phyloP scores from a whole-genome alignment of 176 grass and related monocot genomes.

The Bothriochloa decipiens region DNA sequence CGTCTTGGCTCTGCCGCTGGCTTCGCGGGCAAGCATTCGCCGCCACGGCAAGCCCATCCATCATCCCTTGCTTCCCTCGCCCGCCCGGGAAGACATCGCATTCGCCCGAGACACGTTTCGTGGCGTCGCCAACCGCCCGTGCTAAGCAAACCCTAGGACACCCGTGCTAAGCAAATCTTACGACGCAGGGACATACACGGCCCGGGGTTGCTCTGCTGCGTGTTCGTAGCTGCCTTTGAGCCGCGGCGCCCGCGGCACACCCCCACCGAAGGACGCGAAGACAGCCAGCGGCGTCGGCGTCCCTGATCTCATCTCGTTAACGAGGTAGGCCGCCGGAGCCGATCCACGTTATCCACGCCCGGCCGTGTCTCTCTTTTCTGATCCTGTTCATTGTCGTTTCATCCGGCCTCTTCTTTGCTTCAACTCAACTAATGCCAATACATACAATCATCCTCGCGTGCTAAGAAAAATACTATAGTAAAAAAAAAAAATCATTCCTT shows the following conservation, averaged over 20 bases:
- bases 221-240: too few species aligned
- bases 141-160: neutral
- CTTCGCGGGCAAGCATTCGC: neutral
- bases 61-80: neutral
- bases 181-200: neutral
- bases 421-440: neutral
- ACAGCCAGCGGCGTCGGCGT: neutral
- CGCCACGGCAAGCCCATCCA: neutral
- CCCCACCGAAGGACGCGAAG: neutral
- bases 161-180: neutral
- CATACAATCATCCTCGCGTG: too few species aligned
- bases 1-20: neutral
- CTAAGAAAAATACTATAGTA: neutral
- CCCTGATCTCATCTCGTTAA: neutral
- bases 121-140: neutral
- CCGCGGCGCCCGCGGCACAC: too few species aligned
- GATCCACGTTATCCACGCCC: neutral
- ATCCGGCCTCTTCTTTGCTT: too few species aligned
- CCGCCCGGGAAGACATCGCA: neutral
- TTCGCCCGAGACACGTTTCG: neutral
- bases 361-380: neutral
- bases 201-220: neutral
- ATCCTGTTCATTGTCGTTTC: neutral
- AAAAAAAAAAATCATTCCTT: neutral
- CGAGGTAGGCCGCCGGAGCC: neutral